Evolutionary conservation across 192 early-diverging fungal genomes (phyloP).

Genomic region (Coemansia sp.): DNA sequence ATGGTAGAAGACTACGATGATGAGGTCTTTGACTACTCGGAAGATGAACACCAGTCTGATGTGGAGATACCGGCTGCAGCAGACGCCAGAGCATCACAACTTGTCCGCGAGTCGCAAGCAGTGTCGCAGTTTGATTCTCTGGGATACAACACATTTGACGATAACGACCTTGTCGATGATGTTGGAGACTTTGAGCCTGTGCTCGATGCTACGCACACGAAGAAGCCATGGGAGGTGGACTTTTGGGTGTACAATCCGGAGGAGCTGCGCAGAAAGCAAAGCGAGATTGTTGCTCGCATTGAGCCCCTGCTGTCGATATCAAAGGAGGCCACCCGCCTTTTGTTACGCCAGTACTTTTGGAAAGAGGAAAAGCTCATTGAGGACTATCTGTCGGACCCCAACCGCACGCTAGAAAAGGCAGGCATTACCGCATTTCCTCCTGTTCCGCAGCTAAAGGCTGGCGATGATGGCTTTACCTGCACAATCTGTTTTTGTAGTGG

Average conservation of each 20-base stretch:
- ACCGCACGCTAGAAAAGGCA: slow-evolving; percentile 34
- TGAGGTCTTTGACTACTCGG: slow-evolving; percentile 33
- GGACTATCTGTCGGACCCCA: slow-evolving; percentile 35
- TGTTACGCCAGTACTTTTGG: slow-evolving; percentile 48
- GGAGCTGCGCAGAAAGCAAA: slow-evolving; percentile 36
- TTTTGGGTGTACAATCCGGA: slow-evolving; percentile 30
- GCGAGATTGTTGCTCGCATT: slow-evolving; percentile 26
- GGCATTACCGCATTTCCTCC: slow-evolving; percentile 23
- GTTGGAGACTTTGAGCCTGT: slow-evolving; percentile 35
- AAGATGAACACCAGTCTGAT: slow-evolving; percentile 21
- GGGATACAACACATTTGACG: slow-evolving; percentile 20
- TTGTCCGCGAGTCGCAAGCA: slow-evolving; percentile 4
- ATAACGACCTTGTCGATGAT: slow-evolving; percentile 28
- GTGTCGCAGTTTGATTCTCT: slow-evolving; percentile 29
- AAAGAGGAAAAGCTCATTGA: slow-evolving; percentile 52
- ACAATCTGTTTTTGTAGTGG: slow-evolving; percentile 82
- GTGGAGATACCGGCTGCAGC: not conserved
- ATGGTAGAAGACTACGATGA: slow-evolving; percentile 49
- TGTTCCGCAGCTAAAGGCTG: slow-evolving; percentile 18
- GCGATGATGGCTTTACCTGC: slow-evolving; percentile 67
- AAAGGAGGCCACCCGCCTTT: slow-evolving; percentile 35
- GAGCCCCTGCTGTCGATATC: slow-evolving; percentile 42
- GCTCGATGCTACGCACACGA: slow-evolving; percentile 2
- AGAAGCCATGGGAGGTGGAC: slow-evolving; percentile 52
- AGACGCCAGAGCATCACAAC: slow-evolving; percentile 8